Base-by-base conservation (phyloP, 2,329 filamentous ascomycete genomes). In the Leptographium wingfieldii region DNA sequence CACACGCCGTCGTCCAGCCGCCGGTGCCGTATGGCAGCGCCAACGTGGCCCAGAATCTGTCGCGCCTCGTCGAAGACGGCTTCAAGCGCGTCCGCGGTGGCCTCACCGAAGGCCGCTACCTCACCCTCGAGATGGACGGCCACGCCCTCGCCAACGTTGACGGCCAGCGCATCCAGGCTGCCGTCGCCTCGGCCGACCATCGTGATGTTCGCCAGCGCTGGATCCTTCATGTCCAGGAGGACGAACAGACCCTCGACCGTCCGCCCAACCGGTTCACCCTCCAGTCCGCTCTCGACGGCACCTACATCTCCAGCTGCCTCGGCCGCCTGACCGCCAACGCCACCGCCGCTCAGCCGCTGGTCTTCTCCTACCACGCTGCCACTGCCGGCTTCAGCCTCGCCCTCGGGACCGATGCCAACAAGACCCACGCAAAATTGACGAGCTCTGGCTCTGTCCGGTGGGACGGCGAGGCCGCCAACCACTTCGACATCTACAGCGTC, bases 81-180 rank as follows among this genome's bases (percentile, higher is more conserved):
- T 81, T 76, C 72, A 81, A 81, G 66, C 63, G 71, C 29, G 71
- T 78, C 46, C 70, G 79, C 2, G 80, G 80, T 0, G 70, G 72
- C 33, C 68, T 81, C n/a, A 81, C 79, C 4, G 79, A 82, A 65
- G 80, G 79, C 5, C 76, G 79, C 11, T 80, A 76, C 63, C 70
- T 82, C 12, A 74, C 76, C 11, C 75, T 81, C 56, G 78, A 79
- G 64, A 68, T 69, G 59, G 65, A 67, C 27, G 74, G 74, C 10
- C 68, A 65, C 9, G 77, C 77, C 0, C 69, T 80, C 19, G 70
- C 71, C 10, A 74, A 46, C 19, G 16, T 19, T 19, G 43, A 46
- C 43, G 43, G 60, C 10, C 57, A 67, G n/a, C 68, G 63, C 38
- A 62, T 65, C 29, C 67, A 64, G 5, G 27, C 57, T 2, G 31